A percentile compares a stretch with the other conserved stretches of the same genome.
phyloP scores from a whole-genome alignment of 73 alveolate genomes.

The Symbiodinium pilosum region DNA sequence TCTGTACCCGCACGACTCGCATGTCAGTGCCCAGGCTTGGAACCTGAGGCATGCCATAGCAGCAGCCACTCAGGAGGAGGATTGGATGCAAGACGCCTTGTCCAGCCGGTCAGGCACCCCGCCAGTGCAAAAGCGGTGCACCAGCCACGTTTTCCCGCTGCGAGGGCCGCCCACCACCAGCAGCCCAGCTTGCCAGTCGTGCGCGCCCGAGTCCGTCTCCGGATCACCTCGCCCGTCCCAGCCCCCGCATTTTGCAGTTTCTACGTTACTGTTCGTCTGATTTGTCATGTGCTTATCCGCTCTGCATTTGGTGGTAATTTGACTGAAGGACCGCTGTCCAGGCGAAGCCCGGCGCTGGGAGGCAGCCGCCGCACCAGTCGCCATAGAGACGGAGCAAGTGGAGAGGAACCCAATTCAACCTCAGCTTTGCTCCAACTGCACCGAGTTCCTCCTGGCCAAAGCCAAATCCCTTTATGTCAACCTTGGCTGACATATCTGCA shows the following conservation, averaged over 20 bases:
- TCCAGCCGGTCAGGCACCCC: constrained; percentile 36
- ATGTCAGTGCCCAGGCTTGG: constrained; percentile 61
- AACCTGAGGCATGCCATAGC: neutral
- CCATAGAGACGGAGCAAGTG: neutral
- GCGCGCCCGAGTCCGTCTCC: neutral
- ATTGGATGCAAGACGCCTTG: neutral
- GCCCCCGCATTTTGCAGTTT: neutral
- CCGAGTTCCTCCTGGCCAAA: too few relatives aligned
- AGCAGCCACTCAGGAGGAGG: neutral
- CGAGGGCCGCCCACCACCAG: constrained; percentile 56
- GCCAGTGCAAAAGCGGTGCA: constrained; percentile 44
- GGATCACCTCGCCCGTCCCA: neutral
- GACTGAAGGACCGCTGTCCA: neutral
- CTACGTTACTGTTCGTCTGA: too few relatives aligned
- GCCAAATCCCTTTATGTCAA: too few relatives aligned
- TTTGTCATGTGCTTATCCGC: too few relatives aligned
- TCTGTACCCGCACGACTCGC: constrained; percentile 27
- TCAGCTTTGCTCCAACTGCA: too few relatives aligned
- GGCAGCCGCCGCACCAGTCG: constrained; percentile 16
- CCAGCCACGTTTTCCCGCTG: constrained; percentile 87
- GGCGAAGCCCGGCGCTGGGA: neutral
- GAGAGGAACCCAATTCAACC: neutral
- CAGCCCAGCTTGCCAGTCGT: constrained; percentile 73
- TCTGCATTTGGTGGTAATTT: neutral
- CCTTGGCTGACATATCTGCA: neutral